Evolutionary conservation across 257 asterid species (phyloP), one percentile per base, ranked within the genome.

Genomic region (Petrea volubilis): DNA sequence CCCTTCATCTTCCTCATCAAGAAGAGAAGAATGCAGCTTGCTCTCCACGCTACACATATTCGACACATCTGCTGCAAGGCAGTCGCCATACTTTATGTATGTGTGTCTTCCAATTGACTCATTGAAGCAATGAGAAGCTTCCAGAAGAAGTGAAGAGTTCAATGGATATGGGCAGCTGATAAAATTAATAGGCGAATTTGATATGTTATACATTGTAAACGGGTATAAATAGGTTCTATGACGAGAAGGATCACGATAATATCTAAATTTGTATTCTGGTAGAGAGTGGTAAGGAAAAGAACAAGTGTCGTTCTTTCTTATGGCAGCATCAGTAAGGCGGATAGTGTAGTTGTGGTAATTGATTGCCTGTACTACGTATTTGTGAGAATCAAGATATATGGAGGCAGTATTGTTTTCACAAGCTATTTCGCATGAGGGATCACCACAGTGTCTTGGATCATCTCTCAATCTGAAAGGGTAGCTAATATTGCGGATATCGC

Each of bases 401-500:
- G 46, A 40, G 31, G 83, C 38, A 1, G 66, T 66, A 41, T 81
- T 67, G 46, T 76, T 33, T 33, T 70, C 78, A 34, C 85, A 81
- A 12, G 44, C 29, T 59, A 81, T 70, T 24, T 77, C 74, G 10
- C 21, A 61, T 0, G 0, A 0, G 21, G 60, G 14, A 33, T 3
- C 0, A 1, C 72, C 77, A 7, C 82, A 80, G 23, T 56, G 9
- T 36, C 15, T 1, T 17, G 84, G 78, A 64, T 80, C 76, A 7
- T 15, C 38, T 25, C 29, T 67, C 11, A 80, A 61, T 52, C 79
- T 66, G 52, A 80, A 80, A 62, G 84, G 84, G 70, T 44, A n/a
- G 44, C 76, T 80, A 28, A 75, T 80, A 12, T 61, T 61, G n/a
- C 7, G 49, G 55, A 80, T 53, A 11, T n/a, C 21, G 27, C 81